phyloP scores from a whole-genome alignment of 2,329 filamentous ascomycete species.

The Incumbomyces delicatus region DNA sequence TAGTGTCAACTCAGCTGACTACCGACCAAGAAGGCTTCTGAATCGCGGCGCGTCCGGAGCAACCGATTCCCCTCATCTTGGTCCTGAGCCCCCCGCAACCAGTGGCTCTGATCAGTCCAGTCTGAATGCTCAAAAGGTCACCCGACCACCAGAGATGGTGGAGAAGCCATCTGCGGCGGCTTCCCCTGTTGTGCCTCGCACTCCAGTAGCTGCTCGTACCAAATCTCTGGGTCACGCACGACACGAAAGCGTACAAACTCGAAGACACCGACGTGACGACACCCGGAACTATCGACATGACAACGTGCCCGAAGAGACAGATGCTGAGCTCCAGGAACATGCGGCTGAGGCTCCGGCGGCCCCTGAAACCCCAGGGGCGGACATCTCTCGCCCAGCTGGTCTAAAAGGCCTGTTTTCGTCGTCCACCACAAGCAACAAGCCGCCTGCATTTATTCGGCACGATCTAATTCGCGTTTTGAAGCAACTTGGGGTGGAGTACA shows the following conservation, averaged over 20 bases:
- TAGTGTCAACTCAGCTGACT: constrained; percentile 82
- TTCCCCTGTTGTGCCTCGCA: constrained; percentile 43
- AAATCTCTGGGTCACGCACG: constrained; percentile 85
- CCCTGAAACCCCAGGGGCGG: constrained; percentile 49
- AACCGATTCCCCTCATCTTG: constrained; percentile 36
- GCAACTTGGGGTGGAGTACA: constrained; percentile 80
- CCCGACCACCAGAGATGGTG: constrained; percentile 25
- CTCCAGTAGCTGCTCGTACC: constrained; percentile 56
- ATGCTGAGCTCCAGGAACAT: constrained; percentile 59
- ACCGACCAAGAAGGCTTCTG: constrained; percentile 53
- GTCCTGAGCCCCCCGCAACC: constrained; percentile 59
- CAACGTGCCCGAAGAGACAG: constrained; percentile 84
- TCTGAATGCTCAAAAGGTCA: constrained; percentile 33
- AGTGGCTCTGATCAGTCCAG: constrained; percentile 72
- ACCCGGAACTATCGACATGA: constrained; percentile 47
- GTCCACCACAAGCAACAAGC: constrained; percentile 88
- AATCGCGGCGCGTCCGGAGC: constrained; percentile 47
- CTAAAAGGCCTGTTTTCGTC: constrained; percentile 96
- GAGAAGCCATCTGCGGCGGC: constrained; percentile 46
- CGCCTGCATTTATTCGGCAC: constrained; percentile 70
- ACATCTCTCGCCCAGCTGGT: constrained; percentile 79
- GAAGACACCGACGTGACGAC: constrained; percentile 64
- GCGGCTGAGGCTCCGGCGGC: constrained; percentile 39
- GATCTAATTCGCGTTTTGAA: constrained; percentile 87
- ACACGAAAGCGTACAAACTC: constrained; percentile 82